Conservation (phyloP, 768 basidiomycete species). For the Russula virescens region DNA sequence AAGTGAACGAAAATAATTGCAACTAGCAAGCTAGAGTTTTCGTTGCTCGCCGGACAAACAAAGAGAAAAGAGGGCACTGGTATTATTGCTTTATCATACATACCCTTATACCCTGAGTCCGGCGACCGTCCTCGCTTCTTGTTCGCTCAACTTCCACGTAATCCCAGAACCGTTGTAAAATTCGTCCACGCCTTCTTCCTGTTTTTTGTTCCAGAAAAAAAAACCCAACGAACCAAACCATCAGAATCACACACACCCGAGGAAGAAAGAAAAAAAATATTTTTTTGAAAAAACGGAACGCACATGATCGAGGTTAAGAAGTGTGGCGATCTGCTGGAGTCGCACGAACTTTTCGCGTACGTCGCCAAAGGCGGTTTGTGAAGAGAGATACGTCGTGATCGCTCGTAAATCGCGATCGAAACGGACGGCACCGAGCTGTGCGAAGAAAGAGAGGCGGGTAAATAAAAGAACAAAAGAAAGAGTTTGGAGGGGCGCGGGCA, state of each 20-base stretch:
- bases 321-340: slow-evolving; percentile 87
- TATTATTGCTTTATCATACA: no score
- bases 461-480: slow-evolving; percentile 1
- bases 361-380: slow-evolving; percentile 87
- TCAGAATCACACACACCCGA: neutral
- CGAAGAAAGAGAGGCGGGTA: neutral
- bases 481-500: neutral
- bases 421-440: slow-evolving; percentile 88
- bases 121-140: slow-evolving; percentile 69
- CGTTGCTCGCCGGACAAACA: neutral
- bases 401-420: slow-evolving; percentile 91
- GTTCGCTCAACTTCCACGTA: slow-evolving; percentile 73
- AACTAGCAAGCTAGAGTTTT: neutral
- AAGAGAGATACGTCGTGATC: slow-evolving; percentile 74
- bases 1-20: no score
- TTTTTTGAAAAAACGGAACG: no score
- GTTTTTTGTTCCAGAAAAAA: neutral
- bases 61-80: neutral
- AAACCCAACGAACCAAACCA: neutral
- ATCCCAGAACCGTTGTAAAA: slow-evolving; percentile 94
- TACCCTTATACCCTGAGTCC: slow-evolving; percentile 38
- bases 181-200: slow-evolving; percentile 94
- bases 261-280: neutral
- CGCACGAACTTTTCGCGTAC: slow-evolving; percentile 88
- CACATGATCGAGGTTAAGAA: slow-evolving; percentile 83